These are phyloP conservation scores for Ascomycota sp. DNA, from an alignment of 2,329 filamentous ascomycete species.

Conservation along the genomic window DNA sequence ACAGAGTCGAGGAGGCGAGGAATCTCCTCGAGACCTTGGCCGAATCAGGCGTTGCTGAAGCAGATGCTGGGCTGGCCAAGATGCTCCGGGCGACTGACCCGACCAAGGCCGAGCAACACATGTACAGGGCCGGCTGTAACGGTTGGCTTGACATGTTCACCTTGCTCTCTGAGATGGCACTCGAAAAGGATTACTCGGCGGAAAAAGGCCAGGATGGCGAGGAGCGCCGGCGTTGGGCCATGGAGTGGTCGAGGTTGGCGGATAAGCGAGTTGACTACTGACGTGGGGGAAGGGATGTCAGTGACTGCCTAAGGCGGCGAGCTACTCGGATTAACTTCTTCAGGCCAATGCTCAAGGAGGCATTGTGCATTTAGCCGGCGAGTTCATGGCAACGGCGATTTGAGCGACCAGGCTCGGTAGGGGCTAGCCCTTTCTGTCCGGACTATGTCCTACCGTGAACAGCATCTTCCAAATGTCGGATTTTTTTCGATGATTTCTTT, in stretches of 20 bases:
- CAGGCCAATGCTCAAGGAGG: no score
- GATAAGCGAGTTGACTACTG: conserved; percentile 7
- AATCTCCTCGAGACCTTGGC: conserved; percentile 6
- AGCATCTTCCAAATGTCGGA: no score
- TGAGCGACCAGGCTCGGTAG: no score
- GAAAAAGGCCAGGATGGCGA: conserved; percentile 2
- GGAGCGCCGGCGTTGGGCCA: conserved; percentile 10
- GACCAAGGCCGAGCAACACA: conserved; percentile 7
- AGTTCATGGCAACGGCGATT: no score
- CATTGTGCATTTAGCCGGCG: no score
- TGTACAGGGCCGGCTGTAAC: conserved; percentile 8
- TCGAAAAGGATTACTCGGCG: conserved; percentile 6
- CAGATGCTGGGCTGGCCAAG: conserved; percentile 9
- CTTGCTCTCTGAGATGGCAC: conserved; percentile 10
- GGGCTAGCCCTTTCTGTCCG: no score
- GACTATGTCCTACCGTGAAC: no score
- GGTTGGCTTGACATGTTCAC: conserved; percentile 9
- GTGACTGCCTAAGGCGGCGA: not conserved
- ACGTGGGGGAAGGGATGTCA: not conserved
- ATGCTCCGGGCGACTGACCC: conserved; percentile 6
- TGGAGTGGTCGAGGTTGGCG: conserved; percentile 14
- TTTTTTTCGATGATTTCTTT: no score
- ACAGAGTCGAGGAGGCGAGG: conserved; percentile 6
- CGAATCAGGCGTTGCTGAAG: conserved; percentile 6
- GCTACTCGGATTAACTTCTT: not conserved